A percentile compares a stretch with the other conserved stretches of the same genome.
Conservation (phyloP, 441 rosid genomes). For the Euphorbia schlechtendalii region DNA sequence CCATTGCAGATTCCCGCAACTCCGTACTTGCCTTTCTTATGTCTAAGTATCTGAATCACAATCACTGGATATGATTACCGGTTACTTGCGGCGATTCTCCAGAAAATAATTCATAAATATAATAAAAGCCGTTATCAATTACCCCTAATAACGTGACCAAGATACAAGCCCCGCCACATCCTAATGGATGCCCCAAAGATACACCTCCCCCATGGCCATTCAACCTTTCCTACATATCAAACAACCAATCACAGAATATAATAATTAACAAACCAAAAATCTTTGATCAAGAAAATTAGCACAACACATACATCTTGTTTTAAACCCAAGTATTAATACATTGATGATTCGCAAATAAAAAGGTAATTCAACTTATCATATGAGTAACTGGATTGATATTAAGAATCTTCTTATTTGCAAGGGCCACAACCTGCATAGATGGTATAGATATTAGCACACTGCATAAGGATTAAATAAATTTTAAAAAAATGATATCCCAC, state of each 20-base stretch:
- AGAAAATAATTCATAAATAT: no score
- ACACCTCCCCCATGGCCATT: slow-evolving; percentile 96
- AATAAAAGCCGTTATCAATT: slow-evolving; percentile 21
- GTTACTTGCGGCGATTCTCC: no score
- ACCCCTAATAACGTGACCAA: slow-evolving; percentile 89
- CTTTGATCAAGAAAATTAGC: no score
- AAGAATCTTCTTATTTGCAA: slow-evolving; percentile 79
- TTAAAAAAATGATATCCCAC: slow-evolving; percentile 53
- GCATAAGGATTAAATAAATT: no score
- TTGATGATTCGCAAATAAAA: no score
- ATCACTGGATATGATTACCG: no score
- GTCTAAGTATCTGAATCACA: slow-evolving; percentile 63
- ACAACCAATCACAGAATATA: slow-evolving; percentile 21
- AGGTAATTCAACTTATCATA: no score
- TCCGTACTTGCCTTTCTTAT: slow-evolving; percentile 73
- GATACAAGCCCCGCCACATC: slow-evolving; percentile 97
- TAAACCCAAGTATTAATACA: slow-evolving; percentile 2
- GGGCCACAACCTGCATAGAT: slow-evolving; percentile 78
- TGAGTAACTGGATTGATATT: slow-evolving; percentile 63
- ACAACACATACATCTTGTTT: no score
- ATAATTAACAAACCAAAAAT: no score
- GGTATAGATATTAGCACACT: slow-evolving; percentile 12
- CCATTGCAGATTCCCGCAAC: slow-evolving; percentile 89
- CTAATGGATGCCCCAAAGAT: slow-evolving; percentile 91
- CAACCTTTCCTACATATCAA: slow-evolving; percentile 51